These are phyloP conservation scores for Emergomyces africanus DNA, from an alignment of 2,329 filamentous ascomycete species.

Conservation along the genomic window DNA sequence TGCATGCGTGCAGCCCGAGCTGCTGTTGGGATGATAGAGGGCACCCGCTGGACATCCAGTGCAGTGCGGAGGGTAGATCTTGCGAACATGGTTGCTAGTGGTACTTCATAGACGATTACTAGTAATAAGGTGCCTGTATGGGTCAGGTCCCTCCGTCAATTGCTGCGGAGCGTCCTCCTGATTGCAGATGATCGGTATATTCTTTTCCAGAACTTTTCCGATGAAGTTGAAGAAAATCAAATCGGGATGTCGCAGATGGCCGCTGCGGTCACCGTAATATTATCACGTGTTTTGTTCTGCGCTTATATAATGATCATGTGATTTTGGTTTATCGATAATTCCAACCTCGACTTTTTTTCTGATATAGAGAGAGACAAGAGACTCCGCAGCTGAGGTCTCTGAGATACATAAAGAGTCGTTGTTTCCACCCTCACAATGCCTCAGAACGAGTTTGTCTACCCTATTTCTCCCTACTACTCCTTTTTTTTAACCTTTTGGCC, in stretches of 20 bases:
- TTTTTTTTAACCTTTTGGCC: background rate
- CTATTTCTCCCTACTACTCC: slow-evolving; percentile 8
- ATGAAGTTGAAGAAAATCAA: slow-evolving; percentile 22
- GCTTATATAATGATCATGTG: slow-evolving; percentile 1
- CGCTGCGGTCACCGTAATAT: slow-evolving; percentile 15
- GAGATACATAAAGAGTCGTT: background rate
- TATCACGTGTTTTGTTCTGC: slow-evolving; percentile 17
- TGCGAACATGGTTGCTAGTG: slow-evolving; percentile 23
- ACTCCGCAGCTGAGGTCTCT: background rate
- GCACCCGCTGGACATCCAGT: slow-evolving; percentile 12
- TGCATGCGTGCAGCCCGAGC: slow-evolving; percentile 32
- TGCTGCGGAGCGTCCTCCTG: background rate
- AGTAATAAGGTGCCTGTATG: background rate
- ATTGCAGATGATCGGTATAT: background rate
- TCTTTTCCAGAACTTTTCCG: background rate
- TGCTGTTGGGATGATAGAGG: slow-evolving; percentile 16
- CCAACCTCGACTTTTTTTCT: slow-evolving; percentile 5
- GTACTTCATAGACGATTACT: background rate
- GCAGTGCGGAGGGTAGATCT: slow-evolving; percentile 19
- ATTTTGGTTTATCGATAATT: background rate
- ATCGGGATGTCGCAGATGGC: slow-evolving; percentile 16
- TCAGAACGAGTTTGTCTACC: slow-evolving; percentile 32
- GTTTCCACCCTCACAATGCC: slow-evolving; percentile 14
- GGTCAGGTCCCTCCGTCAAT: background rate
- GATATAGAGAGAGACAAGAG: background rate